Percentiles rank a stretch among this genome's conserved stretches.
Conservation (phyloP, 1,139 yeast species). For the Pichia sp. region DNA sequence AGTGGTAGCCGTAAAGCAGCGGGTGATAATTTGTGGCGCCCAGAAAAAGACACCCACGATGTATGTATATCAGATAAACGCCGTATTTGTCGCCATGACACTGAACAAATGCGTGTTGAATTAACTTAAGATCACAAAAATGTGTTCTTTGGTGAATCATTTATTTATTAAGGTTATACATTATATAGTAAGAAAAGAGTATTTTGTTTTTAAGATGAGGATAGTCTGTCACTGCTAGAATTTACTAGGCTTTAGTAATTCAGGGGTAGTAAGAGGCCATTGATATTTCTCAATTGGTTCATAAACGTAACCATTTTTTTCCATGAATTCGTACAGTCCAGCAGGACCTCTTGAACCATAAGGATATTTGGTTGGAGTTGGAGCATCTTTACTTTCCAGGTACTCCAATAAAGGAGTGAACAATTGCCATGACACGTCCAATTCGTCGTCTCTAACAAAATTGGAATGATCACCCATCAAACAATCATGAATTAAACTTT, state of each 20-base stretch:
- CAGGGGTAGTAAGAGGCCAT: constrained; percentile 76
- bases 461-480: constrained; percentile 90
- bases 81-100: too few relatives aligned
- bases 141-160: too few relatives aligned
- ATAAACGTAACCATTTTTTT: constrained; percentile 61
- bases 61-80: too few relatives aligned
- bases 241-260: constrained; percentile 19
- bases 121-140: too few relatives aligned
- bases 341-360: constrained; percentile 92
- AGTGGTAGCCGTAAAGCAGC: too few relatives aligned
- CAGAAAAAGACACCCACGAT: too few relatives aligned
- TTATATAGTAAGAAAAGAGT: too few relatives aligned
- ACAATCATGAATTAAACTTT: constrained; percentile 88
- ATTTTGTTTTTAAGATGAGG: too few relatives aligned
- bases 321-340: constrained; percentile 51
- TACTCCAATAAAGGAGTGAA: constrained; percentile 84
- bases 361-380: constrained; percentile 58
- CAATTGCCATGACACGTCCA: constrained; percentile 86
- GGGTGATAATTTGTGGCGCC: too few relatives aligned
- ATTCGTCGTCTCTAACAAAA: constrained; percentile 96
- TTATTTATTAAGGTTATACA: too few relatives aligned
- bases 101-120: too few relatives aligned
- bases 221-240: constrained; percentile 4
- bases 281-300: constrained; percentile 52
- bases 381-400: constrained; percentile 64